Evolutionary conservation across 257 asterid genomes (phyloP).

Genomic region (Nyctanthes arbortristis): DNA sequence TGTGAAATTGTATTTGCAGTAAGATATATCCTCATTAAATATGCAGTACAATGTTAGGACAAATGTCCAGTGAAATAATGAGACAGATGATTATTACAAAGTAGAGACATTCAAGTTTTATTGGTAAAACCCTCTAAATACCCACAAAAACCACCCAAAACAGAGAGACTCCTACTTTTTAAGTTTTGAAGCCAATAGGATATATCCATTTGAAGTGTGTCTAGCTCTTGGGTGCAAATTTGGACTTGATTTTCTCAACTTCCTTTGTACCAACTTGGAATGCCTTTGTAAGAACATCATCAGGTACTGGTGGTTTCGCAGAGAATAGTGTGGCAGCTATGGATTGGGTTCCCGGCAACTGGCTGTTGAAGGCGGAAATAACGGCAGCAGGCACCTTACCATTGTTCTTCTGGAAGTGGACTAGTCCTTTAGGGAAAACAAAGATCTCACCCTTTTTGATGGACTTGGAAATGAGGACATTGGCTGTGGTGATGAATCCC

Average conservation of each 20-base stretch:
- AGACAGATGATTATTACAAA: background rate
- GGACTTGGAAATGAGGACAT: slow-evolving; percentile 51
- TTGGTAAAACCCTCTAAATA: too few species aligned
- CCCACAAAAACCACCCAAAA: too few species aligned
- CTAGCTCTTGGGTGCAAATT: slow-evolving; percentile 54
- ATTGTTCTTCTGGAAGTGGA: slow-evolving; percentile 83
- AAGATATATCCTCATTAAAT: background rate
- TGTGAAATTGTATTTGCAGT: too few species aligned
- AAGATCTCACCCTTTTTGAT: slow-evolving; percentile 66
- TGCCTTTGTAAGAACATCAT: slow-evolving; percentile 60
- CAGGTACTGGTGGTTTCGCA: slow-evolving; percentile 66
- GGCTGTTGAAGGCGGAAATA: slow-evolving; percentile 71
- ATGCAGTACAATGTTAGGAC: background rate
- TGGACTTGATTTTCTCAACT: slow-evolving; percentile 66
- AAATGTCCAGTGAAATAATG: background rate
- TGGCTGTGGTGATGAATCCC: slow-evolving; percentile 81
- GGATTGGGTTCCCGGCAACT: slow-evolving; percentile 74
- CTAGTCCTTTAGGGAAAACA: slow-evolving; percentile 70
- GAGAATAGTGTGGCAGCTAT: slow-evolving; percentile 67
- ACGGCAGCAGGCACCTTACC: slow-evolving; percentile 58
- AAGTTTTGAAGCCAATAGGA: too few species aligned
- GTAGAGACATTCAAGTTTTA: slow-evolving; percentile 9
- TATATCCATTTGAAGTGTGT: background rate
- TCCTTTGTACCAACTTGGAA: slow-evolving; percentile 59
- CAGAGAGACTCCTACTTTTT: too few species aligned